A percentile compares a stretch with the other conserved stretches of the same genome.
Evolutionary conservation across 257 asterid species (phyloP).

Genomic region (Salvia rosmarinus): DNA sequence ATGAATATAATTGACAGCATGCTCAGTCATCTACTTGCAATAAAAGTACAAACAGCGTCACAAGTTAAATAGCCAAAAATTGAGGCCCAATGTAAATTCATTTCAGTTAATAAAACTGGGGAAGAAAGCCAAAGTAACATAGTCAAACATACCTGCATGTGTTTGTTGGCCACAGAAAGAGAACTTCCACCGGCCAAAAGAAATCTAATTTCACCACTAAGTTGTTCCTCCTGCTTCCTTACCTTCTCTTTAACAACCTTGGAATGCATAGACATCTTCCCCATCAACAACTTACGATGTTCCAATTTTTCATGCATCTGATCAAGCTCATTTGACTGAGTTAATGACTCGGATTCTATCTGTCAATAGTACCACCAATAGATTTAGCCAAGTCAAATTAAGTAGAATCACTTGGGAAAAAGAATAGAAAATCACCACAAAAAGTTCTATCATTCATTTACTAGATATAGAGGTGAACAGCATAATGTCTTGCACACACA

Average conservation of each 20-base stretch:
- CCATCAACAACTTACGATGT: constrained; percentile 88
- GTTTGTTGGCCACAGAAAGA: constrained; percentile 81
- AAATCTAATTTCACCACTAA: constrained; percentile 73
- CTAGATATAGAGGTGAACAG: not conserved
- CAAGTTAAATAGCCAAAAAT: constrained; percentile 4
- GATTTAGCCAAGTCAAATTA: constrained; percentile 30
- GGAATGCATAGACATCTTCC: constrained; percentile 87
- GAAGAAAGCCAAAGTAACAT: constrained; percentile 7
- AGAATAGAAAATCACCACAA: constrained; percentile 5
- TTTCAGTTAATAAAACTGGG: constrained; percentile 30
- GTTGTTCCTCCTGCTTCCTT: constrained; percentile 88
- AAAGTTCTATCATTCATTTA: not conserved
- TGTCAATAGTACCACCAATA: constrained; percentile 44
- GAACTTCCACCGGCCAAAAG: constrained; percentile 80
- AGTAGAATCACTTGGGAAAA: constrained; percentile 13
- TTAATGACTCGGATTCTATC: constrained; percentile 80
- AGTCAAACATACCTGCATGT: constrained; percentile 60
- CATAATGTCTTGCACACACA: not conserved
- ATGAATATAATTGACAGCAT: constrained; percentile 7
- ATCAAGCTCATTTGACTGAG: constrained; percentile 73
- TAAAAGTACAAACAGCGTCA: constrained; percentile 15
- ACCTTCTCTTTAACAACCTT: constrained; percentile 81
- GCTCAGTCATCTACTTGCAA: not conserved
- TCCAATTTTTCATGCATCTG: constrained; percentile 79
- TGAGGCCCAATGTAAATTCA: constrained; percentile 14